phyloP scores from a whole-genome alignment of 2,329 filamentous ascomycete species.

The Pseudogymnoascus sp. region DNA sequence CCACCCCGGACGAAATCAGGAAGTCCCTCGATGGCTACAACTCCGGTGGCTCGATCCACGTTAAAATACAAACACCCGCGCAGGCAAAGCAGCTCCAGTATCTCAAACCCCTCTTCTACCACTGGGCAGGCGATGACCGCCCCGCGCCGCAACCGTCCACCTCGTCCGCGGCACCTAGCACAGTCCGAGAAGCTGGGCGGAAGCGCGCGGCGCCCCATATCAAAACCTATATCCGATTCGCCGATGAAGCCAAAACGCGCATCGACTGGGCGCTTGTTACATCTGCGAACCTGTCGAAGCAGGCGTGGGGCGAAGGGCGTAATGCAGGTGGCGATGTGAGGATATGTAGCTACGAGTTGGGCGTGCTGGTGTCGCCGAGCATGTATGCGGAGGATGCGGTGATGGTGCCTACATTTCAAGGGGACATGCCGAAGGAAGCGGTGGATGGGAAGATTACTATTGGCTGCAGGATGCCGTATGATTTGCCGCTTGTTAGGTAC shows the following conservation, averaged over 20 bases:
- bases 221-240: constrained; percentile 75
- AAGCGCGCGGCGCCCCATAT: constrained; percentile 74
- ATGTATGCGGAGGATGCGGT: constrained; percentile 37
- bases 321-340: constrained; percentile 53
- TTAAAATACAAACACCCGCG: constrained; percentile 61
- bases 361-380: constrained; percentile 74
- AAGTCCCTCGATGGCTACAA: constrained; percentile 68
- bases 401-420: constrained; percentile 65
- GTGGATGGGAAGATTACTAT: constrained; percentile 38
- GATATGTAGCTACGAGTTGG: constrained; percentile 76
- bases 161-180: constrained; percentile 12
- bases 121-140: constrained; percentile 61
- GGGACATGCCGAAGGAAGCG: constrained; percentile 42
- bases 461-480: constrained; percentile 76
- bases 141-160: constrained; percentile 10
- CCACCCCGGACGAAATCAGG: constrained; percentile 71
- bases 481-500: constrained; percentile 65
- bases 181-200: constrained; percentile 47
- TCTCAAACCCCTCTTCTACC: constrained; percentile 60
- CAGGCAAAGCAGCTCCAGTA: constrained; percentile 70
- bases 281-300: constrained; percentile 84
- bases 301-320: constrained; percentile 71
- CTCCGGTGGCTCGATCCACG: constrained; percentile 75
- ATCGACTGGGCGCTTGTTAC: constrained; percentile 84
- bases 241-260: constrained; percentile 27